Evolutionary conservation across 2,329 filamentous ascomycete species (phyloP).

Genomic region (Zymoseptoria tritici): DNA sequence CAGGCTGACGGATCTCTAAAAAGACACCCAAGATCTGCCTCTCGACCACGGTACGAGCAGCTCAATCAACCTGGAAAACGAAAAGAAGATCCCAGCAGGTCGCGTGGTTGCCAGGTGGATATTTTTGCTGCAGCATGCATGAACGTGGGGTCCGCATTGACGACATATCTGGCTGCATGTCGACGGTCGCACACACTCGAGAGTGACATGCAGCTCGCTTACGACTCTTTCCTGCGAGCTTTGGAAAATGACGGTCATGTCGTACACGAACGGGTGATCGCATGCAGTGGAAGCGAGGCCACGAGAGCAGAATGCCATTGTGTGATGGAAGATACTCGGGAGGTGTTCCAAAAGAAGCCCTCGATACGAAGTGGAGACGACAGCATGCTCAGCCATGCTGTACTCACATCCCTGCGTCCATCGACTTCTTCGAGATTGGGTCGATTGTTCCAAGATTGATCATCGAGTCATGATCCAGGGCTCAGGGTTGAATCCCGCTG

Average conservation of each 20-base stretch:
- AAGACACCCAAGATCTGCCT: constrained; percentile 18
- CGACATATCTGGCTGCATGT: neutral
- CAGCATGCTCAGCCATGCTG: neutral
- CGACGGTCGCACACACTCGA: neutral
- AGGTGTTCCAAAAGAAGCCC: neutral
- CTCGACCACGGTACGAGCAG: neutral
- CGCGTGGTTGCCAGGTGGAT: constrained; percentile 13
- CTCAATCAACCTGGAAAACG: constrained; percentile 5
- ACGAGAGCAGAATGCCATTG: neutral
- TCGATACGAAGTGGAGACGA: neutral
- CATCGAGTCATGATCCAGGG: neutral
- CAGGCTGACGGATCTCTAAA: neutral
- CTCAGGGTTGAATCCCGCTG: neutral
- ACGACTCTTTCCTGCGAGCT: neutral
- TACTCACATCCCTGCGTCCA: neutral
- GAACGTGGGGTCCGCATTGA: neutral
- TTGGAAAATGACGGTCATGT: neutral
- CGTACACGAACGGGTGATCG: constrained; percentile 1
- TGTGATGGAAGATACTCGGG: neutral
- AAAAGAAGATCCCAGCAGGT: constrained; percentile 6
- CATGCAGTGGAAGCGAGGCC: neutral
- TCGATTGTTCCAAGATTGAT: neutral
- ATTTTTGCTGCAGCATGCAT: constrained; percentile 1
- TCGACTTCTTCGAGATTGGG: neutral
- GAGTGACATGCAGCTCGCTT: neutral